These are phyloP conservation scores for Omphalea diandra DNA, from an alignment of 441 rosid genomes.

Conservation along the genomic window DNA sequence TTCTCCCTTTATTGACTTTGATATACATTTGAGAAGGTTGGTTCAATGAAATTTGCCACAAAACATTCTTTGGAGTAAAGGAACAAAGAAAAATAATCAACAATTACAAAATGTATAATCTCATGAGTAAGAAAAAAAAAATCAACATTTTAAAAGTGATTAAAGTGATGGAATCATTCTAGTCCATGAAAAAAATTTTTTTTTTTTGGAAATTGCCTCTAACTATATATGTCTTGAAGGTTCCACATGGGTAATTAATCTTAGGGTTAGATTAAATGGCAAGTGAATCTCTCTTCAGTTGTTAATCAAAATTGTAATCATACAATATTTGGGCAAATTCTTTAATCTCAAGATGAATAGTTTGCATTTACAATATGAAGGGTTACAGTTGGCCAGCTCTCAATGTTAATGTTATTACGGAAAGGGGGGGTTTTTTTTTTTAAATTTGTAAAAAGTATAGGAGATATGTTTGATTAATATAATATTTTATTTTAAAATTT, in stretches of 20 bases:
- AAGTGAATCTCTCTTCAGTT: background rate
- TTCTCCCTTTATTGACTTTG: slow-evolving; percentile 11
- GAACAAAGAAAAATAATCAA: background rate
- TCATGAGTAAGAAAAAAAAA: background rate
- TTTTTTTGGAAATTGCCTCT: background rate
- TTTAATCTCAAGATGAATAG: no score
- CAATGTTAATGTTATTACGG: no score
- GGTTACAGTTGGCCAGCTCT: no score
- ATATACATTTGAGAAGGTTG: background rate
- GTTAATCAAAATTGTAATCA: background rate
- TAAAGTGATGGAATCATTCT: background rate
- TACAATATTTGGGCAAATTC: no score
- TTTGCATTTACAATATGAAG: no score
- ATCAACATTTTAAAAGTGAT: background rate
- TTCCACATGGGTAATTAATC: background rate
- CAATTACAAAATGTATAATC: background rate
- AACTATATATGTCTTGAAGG: background rate
- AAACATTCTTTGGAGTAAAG: slow-evolving; percentile 15
- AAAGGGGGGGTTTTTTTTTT: no score
- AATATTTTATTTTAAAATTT: no score
- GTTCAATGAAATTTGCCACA: background rate
- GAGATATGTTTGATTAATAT: no score
- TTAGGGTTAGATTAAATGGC: background rate
- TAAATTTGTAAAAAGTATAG: no score
- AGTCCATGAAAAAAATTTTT: no score